Evolutionary conservation across 352 stramenopile genomes (phyloP).

Genomic region (Pythium oligandrum): DNA sequence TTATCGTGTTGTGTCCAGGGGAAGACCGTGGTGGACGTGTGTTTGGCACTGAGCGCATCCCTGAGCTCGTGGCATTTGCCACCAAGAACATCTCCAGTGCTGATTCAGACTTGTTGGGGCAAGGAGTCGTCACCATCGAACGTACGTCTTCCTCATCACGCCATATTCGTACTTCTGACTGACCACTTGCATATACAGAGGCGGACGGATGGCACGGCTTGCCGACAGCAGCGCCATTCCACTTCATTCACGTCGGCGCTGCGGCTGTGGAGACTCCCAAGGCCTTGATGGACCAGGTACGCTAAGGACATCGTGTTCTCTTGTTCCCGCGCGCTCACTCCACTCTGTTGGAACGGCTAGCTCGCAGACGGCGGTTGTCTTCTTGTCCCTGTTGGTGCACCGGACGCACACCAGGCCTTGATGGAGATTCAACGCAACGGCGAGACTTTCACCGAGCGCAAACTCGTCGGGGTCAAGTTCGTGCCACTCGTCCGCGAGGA

Average conservation of each 20-base stretch:
- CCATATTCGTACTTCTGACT: not conserved
- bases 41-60: constrained; percentile 91
- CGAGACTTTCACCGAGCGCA: constrained; percentile 36
- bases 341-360: constrained; percentile 5
- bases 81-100: constrained; percentile 74
- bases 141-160: constrained; percentile 16
- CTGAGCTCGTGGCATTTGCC: constrained; percentile 79
- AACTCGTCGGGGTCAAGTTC: constrained; percentile 72
- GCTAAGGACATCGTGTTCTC: not conserved
- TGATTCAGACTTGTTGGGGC: constrained; percentile 79
- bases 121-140: constrained; percentile 42
- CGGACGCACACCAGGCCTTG: constrained; percentile 59
- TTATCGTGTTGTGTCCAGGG: no score
- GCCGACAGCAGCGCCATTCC: constrained; percentile 85
- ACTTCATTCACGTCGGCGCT: constrained; percentile 97
- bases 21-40: constrained; percentile 36
- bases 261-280: constrained; percentile 85
- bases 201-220: constrained; percentile 92
- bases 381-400: constrained; percentile 89
- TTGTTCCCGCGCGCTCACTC: not conserved
- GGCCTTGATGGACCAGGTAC: constrained; percentile 87
- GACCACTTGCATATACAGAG: constrained; percentile 14
- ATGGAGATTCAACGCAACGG: constrained; percentile 61
- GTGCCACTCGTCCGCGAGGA: constrained; percentile 66
- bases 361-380: constrained; percentile 83